Percentiles rank a stretch among this genome's conserved stretches.
phyloP scores from a whole-genome alignment of 73 alveolate species.

The Diophrys sp. region DNA sequence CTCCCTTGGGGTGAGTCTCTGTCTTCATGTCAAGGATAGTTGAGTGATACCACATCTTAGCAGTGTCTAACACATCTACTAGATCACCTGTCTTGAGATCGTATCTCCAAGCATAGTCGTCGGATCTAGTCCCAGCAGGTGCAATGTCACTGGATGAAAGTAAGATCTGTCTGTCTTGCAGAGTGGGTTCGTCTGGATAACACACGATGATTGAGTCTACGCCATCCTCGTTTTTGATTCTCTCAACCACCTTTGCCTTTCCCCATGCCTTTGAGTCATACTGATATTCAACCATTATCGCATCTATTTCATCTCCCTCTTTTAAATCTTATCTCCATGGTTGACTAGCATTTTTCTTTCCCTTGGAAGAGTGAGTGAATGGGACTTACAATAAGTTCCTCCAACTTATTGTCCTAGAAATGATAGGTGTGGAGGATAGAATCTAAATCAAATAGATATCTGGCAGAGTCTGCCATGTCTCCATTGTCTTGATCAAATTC shows the following conservation, averaged over 20 bases:
- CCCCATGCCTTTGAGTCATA: conserved; percentile 69
- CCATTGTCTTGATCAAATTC: conserved; percentile 7
- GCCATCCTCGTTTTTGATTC: no score
- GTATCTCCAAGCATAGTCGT: conserved; percentile 51
- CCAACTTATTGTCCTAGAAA: conserved; percentile 18
- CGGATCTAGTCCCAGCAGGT: conserved; percentile 1
- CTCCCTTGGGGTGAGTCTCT: conserved; percentile 32
- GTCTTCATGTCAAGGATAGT: conserved; percentile 41
- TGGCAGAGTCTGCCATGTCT: conserved; percentile 17
- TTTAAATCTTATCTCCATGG: conserved; percentile 67
- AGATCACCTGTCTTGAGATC: conserved; percentile 58
- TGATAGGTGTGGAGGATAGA: conserved; percentile 24
- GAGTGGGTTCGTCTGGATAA: conserved; percentile 28
- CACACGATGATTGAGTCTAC: conserved; percentile 21
- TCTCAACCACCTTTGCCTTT: conserved; percentile 35
- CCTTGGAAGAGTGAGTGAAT: not conserved
- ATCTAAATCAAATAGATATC: conserved; percentile 17
- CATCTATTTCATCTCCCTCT: conserved; percentile 65
- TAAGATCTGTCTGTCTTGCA: conserved; percentile 33
- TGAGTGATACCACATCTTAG: conserved; percentile 63
- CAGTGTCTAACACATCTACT: conserved; percentile 75
- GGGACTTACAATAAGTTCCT: conserved; percentile 9
- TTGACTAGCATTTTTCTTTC: conserved; percentile 32
- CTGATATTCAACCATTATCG: conserved; percentile 65
- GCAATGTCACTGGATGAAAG: conserved; percentile 34